Evolutionary conservation across 495 filamentous ascomycete genomes (phyloP).

Genomic region (Xylaria cubensis): DNA sequence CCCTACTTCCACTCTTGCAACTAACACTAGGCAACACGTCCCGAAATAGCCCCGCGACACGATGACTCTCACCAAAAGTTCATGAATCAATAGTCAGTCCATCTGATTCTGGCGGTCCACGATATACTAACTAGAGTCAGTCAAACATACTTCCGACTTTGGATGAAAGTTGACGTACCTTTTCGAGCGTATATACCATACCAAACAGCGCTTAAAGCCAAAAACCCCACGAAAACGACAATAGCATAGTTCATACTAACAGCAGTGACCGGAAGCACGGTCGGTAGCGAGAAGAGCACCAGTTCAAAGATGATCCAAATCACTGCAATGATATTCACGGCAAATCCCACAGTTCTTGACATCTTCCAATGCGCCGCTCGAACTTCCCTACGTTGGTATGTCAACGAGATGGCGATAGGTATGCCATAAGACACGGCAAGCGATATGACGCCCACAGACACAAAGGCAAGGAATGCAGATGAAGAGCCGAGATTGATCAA

Average conservation of each 20-base stretch:
- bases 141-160: not conserved
- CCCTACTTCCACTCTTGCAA: not conserved
- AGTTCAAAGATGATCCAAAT: conserved; percentile 60
- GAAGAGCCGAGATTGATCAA: conserved; percentile 60
- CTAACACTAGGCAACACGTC: not conserved
- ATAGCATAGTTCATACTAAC: conserved; percentile 70
- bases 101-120: conserved; percentile 39
- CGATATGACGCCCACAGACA: conserved; percentile 64
- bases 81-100: conserved; percentile 28
- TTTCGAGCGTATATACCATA: conserved; percentile 46
- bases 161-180: conserved; percentile 27
- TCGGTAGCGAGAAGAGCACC: conserved; percentile 69
- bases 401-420: conserved; percentile 55
- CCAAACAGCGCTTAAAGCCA: conserved; percentile 54
- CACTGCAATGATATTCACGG: conserved; percentile 52
- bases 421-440: conserved; percentile 67
- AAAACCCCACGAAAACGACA: conserved; percentile 67
- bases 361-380: conserved; percentile 61
- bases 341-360: conserved; percentile 53
- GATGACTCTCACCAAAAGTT: not conserved
- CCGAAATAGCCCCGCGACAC: not conserved
- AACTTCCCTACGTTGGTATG: conserved; percentile 43
- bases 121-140: conserved; percentile 32
- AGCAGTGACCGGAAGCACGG: conserved; percentile 63
- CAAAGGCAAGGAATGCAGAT: conserved; percentile 64